These are phyloP conservation scores for Fraxinus quadrangulata DNA, from an alignment of 257 asterid species.

Conservation along the genomic window DNA sequence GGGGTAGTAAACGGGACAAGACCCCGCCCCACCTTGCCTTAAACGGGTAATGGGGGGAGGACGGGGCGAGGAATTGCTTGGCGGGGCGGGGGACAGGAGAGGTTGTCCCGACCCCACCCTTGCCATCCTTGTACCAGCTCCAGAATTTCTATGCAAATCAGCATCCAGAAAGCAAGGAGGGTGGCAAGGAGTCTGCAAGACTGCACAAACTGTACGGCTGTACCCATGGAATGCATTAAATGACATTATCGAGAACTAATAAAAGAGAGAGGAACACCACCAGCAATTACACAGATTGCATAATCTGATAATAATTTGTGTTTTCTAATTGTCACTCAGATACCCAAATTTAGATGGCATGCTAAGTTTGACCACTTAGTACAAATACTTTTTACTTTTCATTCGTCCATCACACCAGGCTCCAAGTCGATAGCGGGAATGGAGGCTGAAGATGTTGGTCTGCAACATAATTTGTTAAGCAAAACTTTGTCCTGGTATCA, in stretches of 20 bases:
- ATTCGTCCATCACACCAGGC: not conserved
- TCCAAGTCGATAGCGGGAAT: not conserved
- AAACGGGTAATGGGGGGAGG: no score
- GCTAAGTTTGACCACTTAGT: not conserved
- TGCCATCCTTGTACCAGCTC: not conserved
- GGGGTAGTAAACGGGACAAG: no score
- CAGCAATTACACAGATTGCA: not conserved
- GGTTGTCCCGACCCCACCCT: no score
- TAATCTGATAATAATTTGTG: not conserved
- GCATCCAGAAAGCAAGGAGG: not conserved
- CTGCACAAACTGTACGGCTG: not conserved
- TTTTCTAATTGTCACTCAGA: not conserved
- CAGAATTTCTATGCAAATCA: not conserved
- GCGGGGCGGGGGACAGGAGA: no score
- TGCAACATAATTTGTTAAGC: conserved; percentile 52
- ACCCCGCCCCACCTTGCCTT: no score
- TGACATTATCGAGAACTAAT: not conserved
- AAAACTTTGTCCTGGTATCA: conserved; percentile 53
- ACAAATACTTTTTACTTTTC: not conserved
- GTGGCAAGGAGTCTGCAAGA: not conserved
- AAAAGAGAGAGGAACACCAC: not conserved
- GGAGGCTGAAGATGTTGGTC: conserved; percentile 41
- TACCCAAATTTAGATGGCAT: not conserved
- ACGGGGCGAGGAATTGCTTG: no score
- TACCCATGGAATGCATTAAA: not conserved